Percentiles rank a stretch among this genome's conserved stretches.
phyloP scores from a whole-genome alignment of 192 early-diverging fungal genomes.

The Kickxella alabastrina region DNA sequence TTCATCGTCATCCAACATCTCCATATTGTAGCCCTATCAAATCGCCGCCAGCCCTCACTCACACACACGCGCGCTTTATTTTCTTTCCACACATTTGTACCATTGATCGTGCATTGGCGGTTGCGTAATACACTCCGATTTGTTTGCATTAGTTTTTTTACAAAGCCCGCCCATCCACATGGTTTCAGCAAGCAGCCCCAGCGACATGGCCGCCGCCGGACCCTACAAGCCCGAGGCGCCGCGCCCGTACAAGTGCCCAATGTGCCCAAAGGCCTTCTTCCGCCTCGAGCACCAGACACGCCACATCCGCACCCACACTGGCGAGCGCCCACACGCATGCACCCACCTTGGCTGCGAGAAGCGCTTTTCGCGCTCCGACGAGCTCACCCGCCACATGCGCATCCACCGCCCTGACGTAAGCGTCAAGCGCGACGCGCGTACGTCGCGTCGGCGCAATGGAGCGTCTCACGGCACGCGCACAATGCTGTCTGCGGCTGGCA shows the following conservation, averaged over 20 bases:
- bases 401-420: constrained; percentile 42
- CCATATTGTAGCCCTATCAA: too few relatives aligned
- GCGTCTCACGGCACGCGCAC: constrained; percentile 8
- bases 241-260: constrained; percentile 70
- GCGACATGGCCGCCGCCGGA: constrained; percentile 7
- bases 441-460: constrained; percentile 19
- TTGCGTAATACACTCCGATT: too few relatives aligned
- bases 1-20: too few relatives aligned
- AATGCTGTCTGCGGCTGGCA: not conserved
- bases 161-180: too few relatives aligned
- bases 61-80: too few relatives aligned
- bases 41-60: too few relatives aligned
- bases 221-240: constrained; percentile 46
- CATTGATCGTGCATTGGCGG: too few relatives aligned
- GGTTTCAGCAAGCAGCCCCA: constrained; percentile 15
- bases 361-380: constrained; percentile 73
- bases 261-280: constrained; percentile 71
- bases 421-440: constrained; percentile 38
- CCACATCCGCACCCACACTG: constrained; percentile 81
- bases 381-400: constrained; percentile 70
- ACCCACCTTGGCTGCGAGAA: constrained; percentile 73
- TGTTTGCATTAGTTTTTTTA: too few relatives aligned
- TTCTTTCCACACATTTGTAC: too few relatives aligned
- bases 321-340: constrained; percentile 79
- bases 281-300: constrained; percentile 77